These are phyloP conservation scores for Sporothrix dimorphospora DNA, from an alignment of 2,329 filamentous ascomycete species.

Conservation along the genomic window DNA sequence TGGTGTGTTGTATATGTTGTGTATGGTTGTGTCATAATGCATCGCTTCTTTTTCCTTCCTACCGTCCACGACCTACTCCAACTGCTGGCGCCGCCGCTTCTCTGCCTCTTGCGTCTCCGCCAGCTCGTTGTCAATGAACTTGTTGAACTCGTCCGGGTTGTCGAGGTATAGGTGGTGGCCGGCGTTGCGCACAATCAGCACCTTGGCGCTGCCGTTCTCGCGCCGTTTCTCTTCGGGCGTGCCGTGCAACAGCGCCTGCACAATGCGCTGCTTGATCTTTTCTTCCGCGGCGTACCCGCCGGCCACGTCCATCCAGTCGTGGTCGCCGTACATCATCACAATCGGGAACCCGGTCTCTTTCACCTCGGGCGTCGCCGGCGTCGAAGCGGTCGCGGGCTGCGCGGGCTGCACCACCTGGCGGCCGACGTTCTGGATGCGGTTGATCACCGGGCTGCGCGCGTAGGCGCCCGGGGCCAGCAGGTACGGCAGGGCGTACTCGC, in stretches of 20 bases:
- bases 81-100: conserved; percentile 30
- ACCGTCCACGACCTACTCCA: neutral
- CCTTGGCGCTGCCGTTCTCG: conserved; percentile 82
- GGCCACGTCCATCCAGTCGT: conserved; percentile 97
- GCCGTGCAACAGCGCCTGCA: conserved; percentile 61
- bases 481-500: conserved; percentile 91
- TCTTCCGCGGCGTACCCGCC: conserved; percentile 81
- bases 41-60: neutral
- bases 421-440: conserved; percentile 83
- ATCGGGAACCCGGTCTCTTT: conserved; percentile 74
- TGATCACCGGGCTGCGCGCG: conserved; percentile 83
- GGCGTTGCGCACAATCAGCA: conserved; percentile 70
- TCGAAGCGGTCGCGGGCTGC: conserved; percentile 30
- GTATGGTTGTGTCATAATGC: neutral
- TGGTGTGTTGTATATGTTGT: neutral
- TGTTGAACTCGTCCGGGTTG: conserved; percentile 62
- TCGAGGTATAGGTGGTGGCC: conserved; percentile 65
- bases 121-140: conserved; percentile 56
- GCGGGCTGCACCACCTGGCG: conserved; percentile 61
- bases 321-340: conserved; percentile 93
- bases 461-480: conserved; percentile 92
- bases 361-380: conserved; percentile 39
- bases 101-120: conserved; percentile 49
- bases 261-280: conserved; percentile 71
- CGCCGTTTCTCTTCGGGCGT: conserved; percentile 67